phyloP scores from a whole-genome alignment of 2,329 filamentous ascomycete species.

The Aspergillus latus region DNA sequence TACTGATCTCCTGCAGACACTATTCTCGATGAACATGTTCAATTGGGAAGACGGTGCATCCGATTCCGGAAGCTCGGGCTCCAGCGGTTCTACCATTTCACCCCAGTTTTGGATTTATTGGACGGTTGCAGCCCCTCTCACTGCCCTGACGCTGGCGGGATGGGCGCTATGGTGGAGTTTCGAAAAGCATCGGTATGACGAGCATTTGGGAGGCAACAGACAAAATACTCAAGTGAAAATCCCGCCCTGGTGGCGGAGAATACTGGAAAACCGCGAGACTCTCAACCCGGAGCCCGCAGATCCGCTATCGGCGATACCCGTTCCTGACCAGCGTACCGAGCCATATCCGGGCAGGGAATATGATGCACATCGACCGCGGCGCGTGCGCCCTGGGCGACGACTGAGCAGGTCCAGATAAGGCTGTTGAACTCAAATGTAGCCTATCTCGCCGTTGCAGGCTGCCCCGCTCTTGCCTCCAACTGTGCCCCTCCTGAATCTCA shows the following conservation, averaged over 20 bases:
- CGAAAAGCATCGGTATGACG: slow-evolving; percentile 9
- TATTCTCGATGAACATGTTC: slow-evolving; percentile 9
- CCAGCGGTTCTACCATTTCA: not conserved
- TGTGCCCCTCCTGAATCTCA: not conserved
- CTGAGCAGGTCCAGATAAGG: not conserved
- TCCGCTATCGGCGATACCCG: not conserved
- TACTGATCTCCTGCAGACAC: not conserved
- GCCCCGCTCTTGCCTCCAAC: not conserved
- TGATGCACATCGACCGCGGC: too few species aligned
- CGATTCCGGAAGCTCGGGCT: too few species aligned
- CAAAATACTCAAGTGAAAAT: not conserved
- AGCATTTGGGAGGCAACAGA: not conserved
- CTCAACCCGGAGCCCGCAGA: not conserved
- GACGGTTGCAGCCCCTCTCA: slow-evolving; percentile 5
- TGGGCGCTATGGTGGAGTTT: slow-evolving; percentile 14
- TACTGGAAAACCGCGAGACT: not conserved
- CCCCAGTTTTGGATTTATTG: slow-evolving; percentile 7
- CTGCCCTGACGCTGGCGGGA: not conserved
- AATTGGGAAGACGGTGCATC: not conserved
- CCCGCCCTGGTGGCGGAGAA: not conserved
- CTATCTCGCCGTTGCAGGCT: too few species aligned
- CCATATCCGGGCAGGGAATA: too few species aligned
- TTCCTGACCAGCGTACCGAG: not conserved
- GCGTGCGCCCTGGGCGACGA: not conserved
- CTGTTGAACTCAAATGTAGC: too few species aligned